A percentile compares a stretch with the other conserved stretches of the same genome.
phyloP scores from a whole-genome alignment of 1,284 basidiomycete species.

The Leccinum griseonigrum region DNA sequence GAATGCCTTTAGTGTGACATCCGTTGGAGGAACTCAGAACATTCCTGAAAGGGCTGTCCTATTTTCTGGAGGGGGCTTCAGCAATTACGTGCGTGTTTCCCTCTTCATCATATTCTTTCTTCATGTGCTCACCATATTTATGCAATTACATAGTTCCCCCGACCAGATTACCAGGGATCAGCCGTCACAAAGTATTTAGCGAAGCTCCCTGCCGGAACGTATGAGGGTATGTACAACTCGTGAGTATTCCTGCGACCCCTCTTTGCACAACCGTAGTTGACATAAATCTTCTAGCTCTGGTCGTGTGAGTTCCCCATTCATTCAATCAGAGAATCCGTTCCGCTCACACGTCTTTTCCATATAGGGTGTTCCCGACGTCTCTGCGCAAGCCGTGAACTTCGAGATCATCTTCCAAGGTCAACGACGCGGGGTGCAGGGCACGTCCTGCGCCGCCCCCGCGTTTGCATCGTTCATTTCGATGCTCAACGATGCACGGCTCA shows the following conservation, averaged over 20 bases:
- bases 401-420: slow-evolving; percentile 10
- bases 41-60: slow-evolving; percentile 55
- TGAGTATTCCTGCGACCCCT: slow-evolving; percentile 26
- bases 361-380: slow-evolving; percentile 58
- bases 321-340: slow-evolving; percentile 33
- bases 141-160: slow-evolving; percentile 18
- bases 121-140: background rate
- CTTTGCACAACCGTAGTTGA: slow-evolving; percentile 1
- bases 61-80: slow-evolving; percentile 70
- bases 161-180: slow-evolving; percentile 17
- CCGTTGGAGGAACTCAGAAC: slow-evolving; percentile 57
- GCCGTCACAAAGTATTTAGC: slow-evolving; percentile 38
- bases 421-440: slow-evolving; percentile 37
- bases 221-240: slow-evolving; percentile 58
- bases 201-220: slow-evolving; percentile 45
- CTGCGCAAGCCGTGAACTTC: slow-evolving; percentile 43
- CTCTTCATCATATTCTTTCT: background rate
- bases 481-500: slow-evolving; percentile 58
- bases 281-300: slow-evolving; percentile 26
- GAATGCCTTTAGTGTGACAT: slow-evolving; percentile 42
- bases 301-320: slow-evolving; percentile 29
- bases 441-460: slow-evolving; percentile 40
- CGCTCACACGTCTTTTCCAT: background rate
- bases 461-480: slow-evolving; percentile 45
- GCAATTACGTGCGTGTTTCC: slow-evolving; percentile 28